phyloP scores from a whole-genome alignment of 345 rosid genomes.

The Zanthoxylum bungeanum region DNA sequence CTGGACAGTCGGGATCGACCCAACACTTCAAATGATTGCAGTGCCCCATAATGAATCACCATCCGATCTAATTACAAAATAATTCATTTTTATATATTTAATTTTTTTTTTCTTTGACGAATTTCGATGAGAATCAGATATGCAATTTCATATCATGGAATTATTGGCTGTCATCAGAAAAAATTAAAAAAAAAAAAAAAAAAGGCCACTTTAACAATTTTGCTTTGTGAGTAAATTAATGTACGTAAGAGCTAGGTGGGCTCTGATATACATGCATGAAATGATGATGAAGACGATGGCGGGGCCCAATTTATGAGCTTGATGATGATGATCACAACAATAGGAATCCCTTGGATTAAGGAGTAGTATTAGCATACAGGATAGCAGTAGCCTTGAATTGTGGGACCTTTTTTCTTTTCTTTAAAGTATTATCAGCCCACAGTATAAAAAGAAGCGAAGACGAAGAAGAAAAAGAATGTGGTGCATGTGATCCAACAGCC shows the following conservation, averaged over 20 bases:
- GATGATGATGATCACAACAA: conserved; percentile 35
- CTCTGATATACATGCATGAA: conserved; percentile 49
- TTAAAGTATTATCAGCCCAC: conserved; percentile 42
- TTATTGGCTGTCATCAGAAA: conserved; percentile 20
- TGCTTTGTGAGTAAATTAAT: conserved; percentile 24
- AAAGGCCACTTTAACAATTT: conserved; percentile 14
- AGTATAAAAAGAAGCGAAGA: conserved; percentile 58
- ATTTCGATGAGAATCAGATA: conserved; percentile 27
- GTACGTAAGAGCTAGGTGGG: conserved; percentile 36
- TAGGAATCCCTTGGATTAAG: conserved; percentile 67
- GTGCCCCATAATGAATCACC: conserved; percentile 33
- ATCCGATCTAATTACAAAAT: conserved; percentile 22
- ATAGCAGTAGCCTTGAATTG: conserved; percentile 41
- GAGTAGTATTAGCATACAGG: conserved; percentile 23
- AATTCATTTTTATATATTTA: neutral
- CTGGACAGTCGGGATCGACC: conserved; percentile 43
- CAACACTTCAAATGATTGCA: conserved; percentile 43
- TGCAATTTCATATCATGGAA: conserved; percentile 15
- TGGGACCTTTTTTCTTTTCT: conserved; percentile 34
- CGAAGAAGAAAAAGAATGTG: conserved; percentile 41
- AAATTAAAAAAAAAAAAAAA: neutral
- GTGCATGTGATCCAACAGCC: conserved; percentile 86
- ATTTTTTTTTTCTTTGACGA: conserved; percentile 12
- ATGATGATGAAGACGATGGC: conserved; percentile 56
- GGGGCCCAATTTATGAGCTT: conserved; percentile 49